Conservation (phyloP, 805 yeast species). For the Starmera quercuum region DNA sequence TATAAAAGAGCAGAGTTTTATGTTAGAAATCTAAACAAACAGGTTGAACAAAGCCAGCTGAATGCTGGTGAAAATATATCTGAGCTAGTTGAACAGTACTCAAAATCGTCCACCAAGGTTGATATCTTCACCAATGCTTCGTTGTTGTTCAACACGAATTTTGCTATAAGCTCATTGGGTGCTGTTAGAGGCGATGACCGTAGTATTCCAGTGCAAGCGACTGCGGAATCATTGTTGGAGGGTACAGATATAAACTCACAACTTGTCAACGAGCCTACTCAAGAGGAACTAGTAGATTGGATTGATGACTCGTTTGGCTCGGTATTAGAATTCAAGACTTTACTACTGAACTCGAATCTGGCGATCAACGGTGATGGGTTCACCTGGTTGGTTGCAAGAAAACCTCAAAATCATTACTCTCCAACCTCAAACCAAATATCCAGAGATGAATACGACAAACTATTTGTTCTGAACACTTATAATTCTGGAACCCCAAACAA, state of each 20-base stretch:
- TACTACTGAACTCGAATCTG: slow-evolving; percentile 60
- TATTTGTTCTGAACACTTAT: slow-evolving; percentile 76
- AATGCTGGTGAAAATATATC: slow-evolving; percentile 17
- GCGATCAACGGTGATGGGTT: slow-evolving; percentile 83
- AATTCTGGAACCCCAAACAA: slow-evolving; percentile 82
- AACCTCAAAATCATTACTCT: slow-evolving; percentile 14
- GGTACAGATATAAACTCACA: slow-evolving; percentile 35
- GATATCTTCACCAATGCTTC: slow-evolving; percentile 32
- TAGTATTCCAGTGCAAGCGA: slow-evolving; percentile 13
- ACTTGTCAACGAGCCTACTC: slow-evolving; percentile 20
- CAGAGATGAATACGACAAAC: slow-evolving; percentile 28
- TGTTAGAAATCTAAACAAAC: slow-evolving; percentile 31
- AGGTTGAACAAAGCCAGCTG: slow-evolving; percentile 18
- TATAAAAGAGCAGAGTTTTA: slow-evolving; percentile 33
- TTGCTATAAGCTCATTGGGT: slow-evolving; percentile 27
- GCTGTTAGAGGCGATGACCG: slow-evolving; percentile 15
- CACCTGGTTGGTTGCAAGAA: slow-evolving; percentile 76
- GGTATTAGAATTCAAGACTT: slow-evolving; percentile 62
- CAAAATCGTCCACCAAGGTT: slow-evolving; percentile 21
- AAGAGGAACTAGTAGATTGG: slow-evolving; percentile 30
- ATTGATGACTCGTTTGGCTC: slow-evolving; percentile 66
- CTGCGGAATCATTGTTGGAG: slow-evolving; percentile 28
- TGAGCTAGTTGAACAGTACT: slow-evolving; percentile 17
- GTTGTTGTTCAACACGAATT: slow-evolving; percentile 27
- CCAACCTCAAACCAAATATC: slow-evolving; percentile 10